phyloP scores from a whole-genome alignment of 2,329 filamentous ascomycete species.

The Verticillium nonalfalfae region DNA sequence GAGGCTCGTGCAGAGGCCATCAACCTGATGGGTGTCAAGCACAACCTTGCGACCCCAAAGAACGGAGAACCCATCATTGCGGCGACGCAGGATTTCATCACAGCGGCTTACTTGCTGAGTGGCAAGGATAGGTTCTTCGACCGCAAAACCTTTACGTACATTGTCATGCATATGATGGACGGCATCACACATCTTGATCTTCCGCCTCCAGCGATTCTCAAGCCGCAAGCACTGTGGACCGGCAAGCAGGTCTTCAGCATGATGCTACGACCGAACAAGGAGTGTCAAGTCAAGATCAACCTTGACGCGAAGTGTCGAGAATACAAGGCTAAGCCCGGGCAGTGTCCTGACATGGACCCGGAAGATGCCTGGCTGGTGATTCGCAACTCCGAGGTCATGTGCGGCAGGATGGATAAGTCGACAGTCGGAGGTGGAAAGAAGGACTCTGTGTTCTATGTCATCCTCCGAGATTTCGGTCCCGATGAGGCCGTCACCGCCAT shows the following conservation, averaged over 20 bases:
- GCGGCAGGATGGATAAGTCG: conserved; percentile 94
- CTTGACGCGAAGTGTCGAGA: conserved; percentile 88
- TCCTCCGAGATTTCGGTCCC: conserved; percentile 89
- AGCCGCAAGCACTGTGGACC: conserved; percentile 85
- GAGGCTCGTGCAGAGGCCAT: conserved; percentile 93
- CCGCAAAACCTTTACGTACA: conserved; percentile 78
- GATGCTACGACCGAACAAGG: conserved; percentile 79
- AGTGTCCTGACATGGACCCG: conserved; percentile 65
- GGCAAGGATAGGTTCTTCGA: conserved; percentile 93
- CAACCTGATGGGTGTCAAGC: conserved; percentile 94
- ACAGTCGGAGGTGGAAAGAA: conserved; percentile 98
- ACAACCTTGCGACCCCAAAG: conserved; percentile 92
- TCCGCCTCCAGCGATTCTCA: conserved; percentile 79
- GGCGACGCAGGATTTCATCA: conserved; percentile 99
- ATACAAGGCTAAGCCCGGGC: conserved; percentile 56
- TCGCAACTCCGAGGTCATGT: conserved; percentile 96
- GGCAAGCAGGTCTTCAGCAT: conserved; percentile 96
- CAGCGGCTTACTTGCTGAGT: conserved; percentile 83
- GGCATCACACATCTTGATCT: conserved; percentile 72
- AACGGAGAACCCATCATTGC: conserved; percentile 98
- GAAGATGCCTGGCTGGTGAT: conserved; percentile 90
- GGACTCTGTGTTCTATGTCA: conserved; percentile 94
- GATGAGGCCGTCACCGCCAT: conserved; percentile 84
- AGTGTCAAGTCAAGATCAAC: conserved; percentile 80
- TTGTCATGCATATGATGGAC: conserved; percentile 92